Base-by-base conservation (phyloP, 1,139 yeast species). In the Lodderomyces metapsilosis region DNA sequence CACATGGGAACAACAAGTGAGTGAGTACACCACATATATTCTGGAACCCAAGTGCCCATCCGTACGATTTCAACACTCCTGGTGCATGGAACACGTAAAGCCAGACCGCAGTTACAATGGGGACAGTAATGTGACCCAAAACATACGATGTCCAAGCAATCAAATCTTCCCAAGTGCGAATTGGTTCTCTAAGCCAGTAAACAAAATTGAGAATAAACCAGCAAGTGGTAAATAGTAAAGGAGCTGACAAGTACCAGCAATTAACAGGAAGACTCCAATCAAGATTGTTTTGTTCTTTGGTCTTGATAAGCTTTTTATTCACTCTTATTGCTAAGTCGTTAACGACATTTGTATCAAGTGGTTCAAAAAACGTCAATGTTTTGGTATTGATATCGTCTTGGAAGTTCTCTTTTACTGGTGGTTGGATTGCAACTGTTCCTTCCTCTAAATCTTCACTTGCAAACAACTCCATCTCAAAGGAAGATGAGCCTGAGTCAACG, bases 41-140 rank as follows among this genome's bases (percentile, higher is more conserved):
- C 56, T 81, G 87, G 16, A 69, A 42, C 2, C 88, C 88, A 31
- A 82, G 52, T 1, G 79, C 73, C 25, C 74, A 52, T 1, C 78
- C 65, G 50, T 80, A 82, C 49, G 68, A 64, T 48, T 72, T 77
- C 10, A 80, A 43, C 0, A 78, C 75, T 1, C 84, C 86, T 9
- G 83, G 84, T 1, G 81, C 71, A 43, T 80, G 85, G 66, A 81
- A 82, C n/a, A 80, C 75, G 53, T 82, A 82, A 10, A 82, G 63
- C 63, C 82, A 82, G 25, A 80, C 71, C 1, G 83, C 76, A 0
- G 84, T 79, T 43, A 80, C 56, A n/a, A 82, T 73, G 1, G 88
- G 86, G 4, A 74, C 78, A 18, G 76, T 67, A 37, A 82, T 66
- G 56, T 82, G 88, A 32, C 79, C 68, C 22, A 82, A 56, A 11